Percentiles rank a stretch among this genome's conserved stretches.
These are phyloP conservation scores for Neurospora cerealis DNA, from an alignment of 495 filamentous ascomycete genomes.

Conservation along the genomic window DNA sequence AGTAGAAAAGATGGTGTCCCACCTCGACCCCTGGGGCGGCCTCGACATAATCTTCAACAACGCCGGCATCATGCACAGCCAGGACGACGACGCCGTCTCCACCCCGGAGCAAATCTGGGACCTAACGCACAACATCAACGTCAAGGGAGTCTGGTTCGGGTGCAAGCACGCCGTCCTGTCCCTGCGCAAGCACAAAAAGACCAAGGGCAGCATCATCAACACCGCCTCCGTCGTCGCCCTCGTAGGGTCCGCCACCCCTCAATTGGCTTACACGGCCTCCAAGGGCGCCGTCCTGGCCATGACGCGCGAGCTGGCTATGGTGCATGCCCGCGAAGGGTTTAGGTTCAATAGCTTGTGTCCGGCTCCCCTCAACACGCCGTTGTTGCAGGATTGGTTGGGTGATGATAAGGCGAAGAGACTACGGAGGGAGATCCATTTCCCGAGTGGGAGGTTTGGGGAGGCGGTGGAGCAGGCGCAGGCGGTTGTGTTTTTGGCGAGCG, in stretches of 20 bases:
- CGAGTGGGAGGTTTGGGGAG: slow-evolving; percentile 89
- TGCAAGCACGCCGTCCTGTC: slow-evolving; percentile 85
- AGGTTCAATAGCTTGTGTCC: slow-evolving; percentile 90
- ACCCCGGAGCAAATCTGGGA: slow-evolving; percentile 94
- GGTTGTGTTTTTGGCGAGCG: slow-evolving; percentile 86
- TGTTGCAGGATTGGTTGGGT: slow-evolving; percentile 95
- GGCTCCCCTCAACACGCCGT: slow-evolving; percentile 73
- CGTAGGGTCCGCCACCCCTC: slow-evolving; percentile 87
- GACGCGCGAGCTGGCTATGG: slow-evolving; percentile 73
- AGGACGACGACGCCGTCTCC: slow-evolving; percentile 75
- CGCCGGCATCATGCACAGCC: slow-evolving; percentile 91
- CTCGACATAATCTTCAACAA: slow-evolving; percentile 97
- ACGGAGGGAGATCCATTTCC: slow-evolving; percentile 90
- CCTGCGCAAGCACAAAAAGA: slow-evolving; percentile 72
- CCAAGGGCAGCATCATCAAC: slow-evolving; percentile 77
- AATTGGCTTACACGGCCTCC: slow-evolving; percentile 88
- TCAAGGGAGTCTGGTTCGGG: slow-evolving; percentile 97
- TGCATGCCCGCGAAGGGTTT: slow-evolving; percentile 74
- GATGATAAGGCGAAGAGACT: slow-evolving; percentile 75
- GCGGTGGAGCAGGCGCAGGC: slow-evolving; percentile 92
- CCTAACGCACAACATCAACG: slow-evolving; percentile 86
- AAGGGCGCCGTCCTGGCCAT: slow-evolving; percentile 90
- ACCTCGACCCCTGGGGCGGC: slow-evolving; percentile 78
- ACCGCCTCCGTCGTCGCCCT: slow-evolving; percentile 89
- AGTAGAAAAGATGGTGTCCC: slow-evolving; percentile 59